Evolutionary conservation across 1,284 basidiomycete species (phyloP).

Genomic region (Microbotryomycetes sp.): DNA sequence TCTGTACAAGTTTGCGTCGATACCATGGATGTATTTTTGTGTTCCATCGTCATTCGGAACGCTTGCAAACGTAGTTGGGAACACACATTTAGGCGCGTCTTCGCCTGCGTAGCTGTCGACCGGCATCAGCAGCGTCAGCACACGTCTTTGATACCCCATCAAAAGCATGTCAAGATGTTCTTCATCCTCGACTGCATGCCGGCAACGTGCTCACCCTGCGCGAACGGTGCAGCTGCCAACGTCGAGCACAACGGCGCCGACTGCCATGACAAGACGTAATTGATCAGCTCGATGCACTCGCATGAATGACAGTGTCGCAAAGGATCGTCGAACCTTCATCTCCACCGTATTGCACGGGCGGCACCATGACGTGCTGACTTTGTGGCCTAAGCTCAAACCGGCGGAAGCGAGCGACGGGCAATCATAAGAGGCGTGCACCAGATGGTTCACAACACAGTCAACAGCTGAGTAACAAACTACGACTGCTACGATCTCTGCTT

Average conservation of each 20-base stretch:
- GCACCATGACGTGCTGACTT: too few species aligned
- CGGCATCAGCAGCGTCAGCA: background rate
- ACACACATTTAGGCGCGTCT: slow-evolving; percentile 86
- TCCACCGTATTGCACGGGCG: slow-evolving; percentile 31
- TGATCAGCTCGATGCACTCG: too few species aligned
- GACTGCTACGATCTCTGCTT: slow-evolving; percentile 10
- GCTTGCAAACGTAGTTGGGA: slow-evolving; percentile 85
- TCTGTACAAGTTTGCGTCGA: slow-evolving; percentile 62
- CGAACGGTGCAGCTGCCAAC: slow-evolving; percentile 83
- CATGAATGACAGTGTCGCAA: too few species aligned
- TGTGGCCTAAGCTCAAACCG: background rate
- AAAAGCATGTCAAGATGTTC: background rate
- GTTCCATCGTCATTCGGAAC: slow-evolving; percentile 44
- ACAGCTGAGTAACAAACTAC: too few species aligned
- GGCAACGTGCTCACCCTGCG: slow-evolving; percentile 55
- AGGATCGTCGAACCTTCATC: slow-evolving; percentile 13
- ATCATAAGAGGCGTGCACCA: too few species aligned
- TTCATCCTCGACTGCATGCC: background rate
- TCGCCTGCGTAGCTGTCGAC: slow-evolving; percentile 73
- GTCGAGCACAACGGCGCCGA: slow-evolving; percentile 91
- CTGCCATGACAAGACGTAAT: slow-evolving; percentile 67
- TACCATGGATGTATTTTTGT: slow-evolving; percentile 39
- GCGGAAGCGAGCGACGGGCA: too few species aligned
- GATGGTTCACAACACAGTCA: too few species aligned
- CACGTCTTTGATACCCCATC: background rate